Evolutionary conservation across 2,329 filamentous ascomycete species (phyloP).

Genomic region (Ploettnerulaceae sp.): DNA sequence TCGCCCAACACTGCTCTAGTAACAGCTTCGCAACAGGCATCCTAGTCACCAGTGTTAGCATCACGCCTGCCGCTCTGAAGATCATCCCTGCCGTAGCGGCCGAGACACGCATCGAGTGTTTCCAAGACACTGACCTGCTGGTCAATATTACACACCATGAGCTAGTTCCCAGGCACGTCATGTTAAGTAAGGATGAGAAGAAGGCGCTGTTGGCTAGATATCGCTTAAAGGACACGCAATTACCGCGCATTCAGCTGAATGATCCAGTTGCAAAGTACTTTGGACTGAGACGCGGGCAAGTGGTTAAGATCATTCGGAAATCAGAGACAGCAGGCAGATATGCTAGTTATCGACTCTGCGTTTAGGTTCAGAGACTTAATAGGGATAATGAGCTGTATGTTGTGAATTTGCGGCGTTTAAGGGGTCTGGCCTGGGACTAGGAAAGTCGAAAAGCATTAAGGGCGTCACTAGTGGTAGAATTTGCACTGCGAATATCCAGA

Average conservation of each 20-base stretch:
- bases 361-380: constrained; percentile 38
- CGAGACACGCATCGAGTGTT: constrained; percentile 82
- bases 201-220: constrained; percentile 79
- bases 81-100: constrained; percentile 73
- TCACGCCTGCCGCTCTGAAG: constrained; percentile 84
- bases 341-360: constrained; percentile 80
- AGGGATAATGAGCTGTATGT: neutral
- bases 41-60: constrained; percentile 76
- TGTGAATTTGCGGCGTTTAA: constrained; percentile 15
- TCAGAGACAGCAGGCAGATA: constrained; percentile 95
- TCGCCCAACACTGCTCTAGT: constrained; percentile 74
- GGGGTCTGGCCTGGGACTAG: constrained; percentile 8
- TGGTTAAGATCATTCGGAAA: constrained; percentile 96
- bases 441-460: constrained; percentile 12
- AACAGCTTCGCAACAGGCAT: constrained; percentile 87
- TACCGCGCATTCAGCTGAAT: constrained; percentile 84
- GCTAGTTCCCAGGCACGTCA: constrained; percentile 86
- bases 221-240: constrained; percentile 92
- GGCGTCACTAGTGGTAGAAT: constrained; percentile 22
- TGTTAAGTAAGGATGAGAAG: constrained; percentile 90
- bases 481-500: constrained; percentile 15
- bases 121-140: constrained; percentile 89
- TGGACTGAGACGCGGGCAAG: constrained; percentile 83
- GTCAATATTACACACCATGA: constrained; percentile 99
- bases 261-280: constrained; percentile 93